phyloP scores from a whole-genome alignment of 768 basidiomycete genomes.

The Lactarius pseudohatsudake region DNA sequence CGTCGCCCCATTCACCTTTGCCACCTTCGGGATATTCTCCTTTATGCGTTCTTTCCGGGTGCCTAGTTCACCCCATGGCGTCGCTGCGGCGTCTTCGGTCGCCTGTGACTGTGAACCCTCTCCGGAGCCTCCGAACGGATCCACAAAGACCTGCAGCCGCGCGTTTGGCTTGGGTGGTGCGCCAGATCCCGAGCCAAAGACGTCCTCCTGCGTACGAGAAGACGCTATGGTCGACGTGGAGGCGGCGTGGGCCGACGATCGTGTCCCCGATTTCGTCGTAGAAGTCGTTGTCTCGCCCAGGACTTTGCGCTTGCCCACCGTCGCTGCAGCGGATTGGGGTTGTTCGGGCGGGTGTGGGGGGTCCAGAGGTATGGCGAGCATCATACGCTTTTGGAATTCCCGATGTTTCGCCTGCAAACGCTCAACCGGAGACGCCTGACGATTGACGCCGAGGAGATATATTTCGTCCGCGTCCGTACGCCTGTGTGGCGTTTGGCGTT shows the following conservation, averaged over 20 bases:
- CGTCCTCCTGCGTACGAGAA: slow-evolving; percentile 32
- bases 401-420: slow-evolving; percentile 72
- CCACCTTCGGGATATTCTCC: slow-evolving; percentile 71
- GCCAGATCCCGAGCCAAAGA: slow-evolving; percentile 33
- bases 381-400: slow-evolving; percentile 93
- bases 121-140: slow-evolving; percentile 58
- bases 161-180: slow-evolving; percentile 48
- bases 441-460: slow-evolving; percentile 84
- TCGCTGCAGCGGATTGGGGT: slow-evolving; percentile 35
- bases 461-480: slow-evolving; percentile 86
- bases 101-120: slow-evolving; percentile 47
- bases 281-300: slow-evolving; percentile 44
- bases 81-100: slow-evolving; percentile 37
- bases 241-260: slow-evolving; percentile 31
- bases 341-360: slow-evolving; percentile 37
- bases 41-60: slow-evolving; percentile 77
- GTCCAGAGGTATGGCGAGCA: slow-evolving; percentile 44
- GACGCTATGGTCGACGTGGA: slow-evolving; percentile 31
- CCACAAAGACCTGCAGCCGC: slow-evolving; percentile 70
- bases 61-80: slow-evolving; percentile 70
- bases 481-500: slow-evolving; percentile 42
- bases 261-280: slow-evolving; percentile 31
- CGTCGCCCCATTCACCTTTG: slow-evolving; percentile 66
- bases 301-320: slow-evolving; percentile 42
- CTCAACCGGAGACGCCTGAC: slow-evolving; percentile 78